Percentiles rank a stretch among this genome's conserved stretches.
Conservation (phyloP, 1,284 basidiomycete species). For the Leccinum angustisporum region DNA sequence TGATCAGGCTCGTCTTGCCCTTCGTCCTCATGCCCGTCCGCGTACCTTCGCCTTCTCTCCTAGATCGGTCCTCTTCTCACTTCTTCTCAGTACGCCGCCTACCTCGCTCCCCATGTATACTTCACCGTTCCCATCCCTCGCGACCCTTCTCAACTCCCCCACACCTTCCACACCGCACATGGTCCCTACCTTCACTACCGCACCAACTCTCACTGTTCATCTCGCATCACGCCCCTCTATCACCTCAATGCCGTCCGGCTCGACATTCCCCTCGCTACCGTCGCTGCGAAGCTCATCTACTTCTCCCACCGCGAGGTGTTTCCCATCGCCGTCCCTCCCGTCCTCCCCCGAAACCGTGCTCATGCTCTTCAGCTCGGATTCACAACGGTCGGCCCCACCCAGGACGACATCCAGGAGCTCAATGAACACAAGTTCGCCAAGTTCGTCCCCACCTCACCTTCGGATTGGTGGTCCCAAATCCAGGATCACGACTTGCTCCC, state of each 20-base stretch:
- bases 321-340: slow-evolving; percentile 44
- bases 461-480: slow-evolving; percentile 37
- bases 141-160: slow-evolving; percentile 24
- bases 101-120: slow-evolving; percentile 60
- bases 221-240: slow-evolving; percentile 40
- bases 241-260: slow-evolving; percentile 37
- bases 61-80: slow-evolving; percentile 6
- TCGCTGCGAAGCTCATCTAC: slow-evolving; percentile 63
- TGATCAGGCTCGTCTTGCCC: slow-evolving; percentile 55
- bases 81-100: slow-evolving; percentile 48
- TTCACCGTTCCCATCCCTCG: slow-evolving; percentile 49
- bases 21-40: slow-evolving; percentile 55
- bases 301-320: slow-evolving; percentile 55
- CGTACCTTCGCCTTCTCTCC: slow-evolving; percentile 33
- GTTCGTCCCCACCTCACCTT: slow-evolving; percentile 30
- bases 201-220: slow-evolving; percentile 25
- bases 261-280: slow-evolving; percentile 48
- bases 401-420: slow-evolving; percentile 60
- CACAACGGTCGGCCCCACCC: slow-evolving; percentile 42
- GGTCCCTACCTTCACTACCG: slow-evolving; percentile 60
- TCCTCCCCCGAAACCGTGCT: slow-evolving; percentile 47
- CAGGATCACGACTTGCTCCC: slow-evolving; percentile 37
- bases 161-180: slow-evolving; percentile 49
- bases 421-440: slow-evolving; percentile 42
- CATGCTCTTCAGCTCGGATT: slow-evolving; percentile 38